Evolutionary conservation across 495 filamentous ascomycete genomes (phyloP), one percentile per base, ranked within the genome.

Genomic region (Recurvomyces mirabilis): DNA sequence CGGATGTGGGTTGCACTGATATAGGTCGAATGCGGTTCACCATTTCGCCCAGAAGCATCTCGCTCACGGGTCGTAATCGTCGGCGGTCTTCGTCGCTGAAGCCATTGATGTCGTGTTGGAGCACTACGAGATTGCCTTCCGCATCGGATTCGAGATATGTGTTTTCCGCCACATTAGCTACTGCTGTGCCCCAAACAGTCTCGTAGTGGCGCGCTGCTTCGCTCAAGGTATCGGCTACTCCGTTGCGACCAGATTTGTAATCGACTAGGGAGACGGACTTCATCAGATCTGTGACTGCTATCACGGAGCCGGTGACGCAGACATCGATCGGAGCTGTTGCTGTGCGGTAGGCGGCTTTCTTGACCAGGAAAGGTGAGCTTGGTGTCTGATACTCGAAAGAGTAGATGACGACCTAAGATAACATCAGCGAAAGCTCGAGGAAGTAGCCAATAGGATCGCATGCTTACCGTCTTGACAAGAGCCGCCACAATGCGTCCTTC

Each of bases 271-370:
- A 81, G 28, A 91, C 66, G 24, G 83, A 89, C 67, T 95, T 94
- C 87, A 94, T 96, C 29, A 99, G 66, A 53, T 99, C 91, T 1
- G 79, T 84, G 4, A 99, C 78, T 0, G 82, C 82, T 49, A 96
- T 89, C 21, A 74, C 69, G 44, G 82, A 72, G 12, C 65, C 46
- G 4, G 54, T 41, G 9, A 94, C 71, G 11, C 77, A 71, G n/a
- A 99, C 49, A 55, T 93, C 84, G 20, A 93, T 75, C 1, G 91
- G 93, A 22, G 83, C 83, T 0, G 85, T 94, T 15, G 87, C 77
- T 11, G 84, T 82, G 14, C 86, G 74, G 59, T 84, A 95, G 10
- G 73, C 75, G 31, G 81, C 80, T 7, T 79, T 49, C 56, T 79
- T 85, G 24, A 69, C 70, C 23, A 96, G 66, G 41, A 52, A 42